Conservation (phyloP, 176 grass and related monocot genomes). For the Echinochloa phyllopogon region DNA sequence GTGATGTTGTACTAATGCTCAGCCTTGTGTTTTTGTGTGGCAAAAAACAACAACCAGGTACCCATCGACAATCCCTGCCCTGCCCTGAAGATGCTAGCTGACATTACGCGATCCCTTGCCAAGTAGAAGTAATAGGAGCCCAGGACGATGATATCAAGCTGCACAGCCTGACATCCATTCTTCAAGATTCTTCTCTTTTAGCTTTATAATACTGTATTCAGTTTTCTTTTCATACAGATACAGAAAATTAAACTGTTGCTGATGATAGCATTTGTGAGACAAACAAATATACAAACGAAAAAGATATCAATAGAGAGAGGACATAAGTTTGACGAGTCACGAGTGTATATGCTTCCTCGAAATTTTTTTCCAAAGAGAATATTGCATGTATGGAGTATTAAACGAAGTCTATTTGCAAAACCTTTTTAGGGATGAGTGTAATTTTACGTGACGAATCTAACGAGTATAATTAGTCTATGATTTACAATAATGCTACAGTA, state of each 20-base stretch:
- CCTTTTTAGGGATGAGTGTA: too few relatives aligned
- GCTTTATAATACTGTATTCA: background rate
- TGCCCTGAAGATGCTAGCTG: constrained; percentile 78
- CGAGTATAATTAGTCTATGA: too few relatives aligned
- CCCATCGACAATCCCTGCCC: constrained; percentile 94
- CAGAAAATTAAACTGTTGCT: background rate
- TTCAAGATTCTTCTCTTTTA: constrained; percentile 9
- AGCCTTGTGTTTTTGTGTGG: background rate
- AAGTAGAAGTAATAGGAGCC: background rate
- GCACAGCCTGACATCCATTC: constrained; percentile 5
- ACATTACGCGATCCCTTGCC: constrained; percentile 71
- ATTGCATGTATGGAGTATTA: too few relatives aligned
- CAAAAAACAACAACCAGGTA: constrained; percentile 57
- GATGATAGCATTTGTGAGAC: constrained; percentile 37
- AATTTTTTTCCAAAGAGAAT: too few relatives aligned
- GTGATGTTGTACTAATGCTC: constrained; percentile 28
- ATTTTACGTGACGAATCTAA: too few relatives aligned
- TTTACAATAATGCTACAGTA: too few relatives aligned
- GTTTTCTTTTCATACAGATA: constrained; percentile 17
- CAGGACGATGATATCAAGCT: background rate
- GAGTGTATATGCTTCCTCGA: too few relatives aligned
- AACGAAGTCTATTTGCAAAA: too few relatives aligned
- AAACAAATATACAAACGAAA: constrained; percentile 8
- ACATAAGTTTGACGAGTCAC: constrained; percentile 6
- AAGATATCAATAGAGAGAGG: background rate